These are phyloP conservation scores for Ramaria rubella DNA, from an alignment of 768 basidiomycete species.

Conservation along the genomic window DNA sequence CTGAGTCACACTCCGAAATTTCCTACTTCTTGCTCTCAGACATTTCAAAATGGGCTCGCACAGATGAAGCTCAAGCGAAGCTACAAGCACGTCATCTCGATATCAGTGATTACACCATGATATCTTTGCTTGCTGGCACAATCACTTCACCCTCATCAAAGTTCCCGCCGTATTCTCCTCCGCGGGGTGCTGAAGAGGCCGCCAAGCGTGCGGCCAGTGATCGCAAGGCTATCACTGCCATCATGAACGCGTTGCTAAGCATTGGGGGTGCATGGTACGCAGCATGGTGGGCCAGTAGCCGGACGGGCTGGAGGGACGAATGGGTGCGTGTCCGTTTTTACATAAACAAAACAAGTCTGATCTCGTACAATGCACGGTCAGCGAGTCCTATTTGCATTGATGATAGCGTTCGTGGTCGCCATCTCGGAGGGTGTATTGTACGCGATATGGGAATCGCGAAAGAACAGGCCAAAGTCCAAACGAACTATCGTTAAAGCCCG, in stretches of 20 bases:
- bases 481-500: neutral
- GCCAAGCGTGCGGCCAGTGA: conserved; percentile 42
- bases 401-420: conserved; percentile 59
- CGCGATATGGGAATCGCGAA: conserved; percentile 63
- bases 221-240: conserved; percentile 56
- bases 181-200: conserved; percentile 37
- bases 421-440: conserved; percentile 63
- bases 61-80: conserved; percentile 36
- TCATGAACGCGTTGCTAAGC: conserved; percentile 69
- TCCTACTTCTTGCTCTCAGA: conserved; percentile 53
- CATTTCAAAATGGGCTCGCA: conserved; percentile 65
- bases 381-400: conserved; percentile 55
- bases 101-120: conserved; percentile 55
- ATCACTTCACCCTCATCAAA: conserved; percentile 72
- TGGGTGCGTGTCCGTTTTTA: conserved; percentile 47
- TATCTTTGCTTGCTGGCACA: conserved; percentile 70
- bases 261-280: conserved; percentile 60
- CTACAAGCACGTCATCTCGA: conserved; percentile 43
- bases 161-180: conserved; percentile 47
- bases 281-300: conserved; percentile 66
- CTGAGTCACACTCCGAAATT: conserved; percentile 35
- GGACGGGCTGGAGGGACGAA: conserved; percentile 60
- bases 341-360: neutral
- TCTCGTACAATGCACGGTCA: conserved; percentile 12
- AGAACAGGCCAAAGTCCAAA: neutral